These are phyloP conservation scores for Zygnema circumcarinatum DNA, from an alignment of 139 green algal genomes.

Conservation along the genomic window DNA sequence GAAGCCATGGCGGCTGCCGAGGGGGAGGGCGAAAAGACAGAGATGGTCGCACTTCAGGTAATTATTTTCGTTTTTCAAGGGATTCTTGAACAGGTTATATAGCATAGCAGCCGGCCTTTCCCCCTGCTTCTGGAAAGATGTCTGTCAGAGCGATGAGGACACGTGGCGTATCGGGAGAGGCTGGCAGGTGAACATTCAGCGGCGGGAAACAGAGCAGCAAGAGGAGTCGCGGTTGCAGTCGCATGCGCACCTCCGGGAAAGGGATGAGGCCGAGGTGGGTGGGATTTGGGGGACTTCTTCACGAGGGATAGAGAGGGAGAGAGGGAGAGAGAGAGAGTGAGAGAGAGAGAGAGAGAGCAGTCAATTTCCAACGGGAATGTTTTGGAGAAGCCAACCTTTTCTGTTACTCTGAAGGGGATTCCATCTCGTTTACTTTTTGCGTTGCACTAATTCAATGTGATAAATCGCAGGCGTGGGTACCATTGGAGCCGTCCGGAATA, in stretches of 20 bases:
- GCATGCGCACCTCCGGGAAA: conserved; percentile 71
- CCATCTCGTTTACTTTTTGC: too few relatives aligned
- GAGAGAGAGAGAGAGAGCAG: too few relatives aligned
- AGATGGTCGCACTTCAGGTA: conserved; percentile 61
- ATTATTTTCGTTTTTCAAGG: conserved; percentile 26
- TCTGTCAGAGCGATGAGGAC: too few relatives aligned
- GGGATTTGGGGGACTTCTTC: too few relatives aligned
- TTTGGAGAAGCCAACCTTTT: too few relatives aligned
- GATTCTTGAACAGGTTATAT: neutral
- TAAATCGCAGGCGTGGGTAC: conserved; percentile 9
- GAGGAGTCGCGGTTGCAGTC: conserved; percentile 71
- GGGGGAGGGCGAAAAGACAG: conserved; percentile 62
- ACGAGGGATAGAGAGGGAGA: too few relatives aligned
- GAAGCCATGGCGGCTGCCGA: conserved; percentile 44
- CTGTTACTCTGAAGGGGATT: too few relatives aligned
- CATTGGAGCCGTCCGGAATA: conserved; percentile 7
- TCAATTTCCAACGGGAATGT: too few relatives aligned
- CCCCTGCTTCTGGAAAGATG: too few relatives aligned
- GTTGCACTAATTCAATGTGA: too few relatives aligned
- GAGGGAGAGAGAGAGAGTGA: neutral
- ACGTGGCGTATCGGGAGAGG: too few relatives aligned
- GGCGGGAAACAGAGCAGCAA: conserved; percentile 87
- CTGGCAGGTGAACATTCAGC: conserved; percentile 66
- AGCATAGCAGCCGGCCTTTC: too few relatives aligned
- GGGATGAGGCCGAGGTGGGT: conserved; percentile 62